Evolutionary conservation across 2,329 filamentous ascomycete genomes (phyloP).

Genomic region (Rhynchosporium secalis): DNA sequence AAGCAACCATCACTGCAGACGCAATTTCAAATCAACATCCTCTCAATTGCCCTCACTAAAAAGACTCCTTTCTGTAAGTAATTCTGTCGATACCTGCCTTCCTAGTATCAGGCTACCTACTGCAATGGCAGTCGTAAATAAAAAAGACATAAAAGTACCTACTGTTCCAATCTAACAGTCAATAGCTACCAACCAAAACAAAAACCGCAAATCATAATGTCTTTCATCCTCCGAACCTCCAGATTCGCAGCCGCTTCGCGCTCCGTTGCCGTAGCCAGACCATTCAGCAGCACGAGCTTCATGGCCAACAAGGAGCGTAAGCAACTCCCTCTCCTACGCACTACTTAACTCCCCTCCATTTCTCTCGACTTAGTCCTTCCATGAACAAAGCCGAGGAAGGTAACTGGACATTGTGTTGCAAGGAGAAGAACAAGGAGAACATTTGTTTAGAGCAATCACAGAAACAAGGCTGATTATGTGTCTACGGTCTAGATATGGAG

Average conservation of each 20-base stretch:
- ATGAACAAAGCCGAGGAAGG: too few relatives aligned
- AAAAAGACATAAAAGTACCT: too few relatives aligned
- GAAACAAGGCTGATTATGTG: too few relatives aligned
- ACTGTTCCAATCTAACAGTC: neutral
- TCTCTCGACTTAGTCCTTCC: too few relatives aligned
- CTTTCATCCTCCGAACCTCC: conserved; percentile 32
- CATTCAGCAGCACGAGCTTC: conserved; percentile 27
- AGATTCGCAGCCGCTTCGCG: conserved; percentile 21
- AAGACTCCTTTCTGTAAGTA: too few relatives aligned
- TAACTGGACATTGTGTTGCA: too few relatives aligned
- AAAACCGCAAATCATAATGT: conserved; percentile 43
- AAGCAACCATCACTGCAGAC: conserved; percentile 1
- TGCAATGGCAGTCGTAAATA: too few relatives aligned
- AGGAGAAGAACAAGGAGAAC: neutral
- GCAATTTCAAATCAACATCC: neutral
- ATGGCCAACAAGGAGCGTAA: conserved; percentile 38
- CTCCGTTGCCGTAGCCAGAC: conserved; percentile 20
- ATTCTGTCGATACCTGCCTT: too few relatives aligned
- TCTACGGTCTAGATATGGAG: conserved; percentile 40
- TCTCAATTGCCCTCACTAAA: too few relatives aligned
- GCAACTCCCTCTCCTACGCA: conserved; percentile 20
- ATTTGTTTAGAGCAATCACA: neutral
- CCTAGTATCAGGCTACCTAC: too few relatives aligned
- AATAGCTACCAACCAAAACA: conserved; percentile 41
- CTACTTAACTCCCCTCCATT: too few relatives aligned